Evolutionary conservation across 2,329 filamentous ascomycete genomes (phyloP), one percentile per base, ranked within the genome.

Genomic region (Fusarium domesticum): DNA sequence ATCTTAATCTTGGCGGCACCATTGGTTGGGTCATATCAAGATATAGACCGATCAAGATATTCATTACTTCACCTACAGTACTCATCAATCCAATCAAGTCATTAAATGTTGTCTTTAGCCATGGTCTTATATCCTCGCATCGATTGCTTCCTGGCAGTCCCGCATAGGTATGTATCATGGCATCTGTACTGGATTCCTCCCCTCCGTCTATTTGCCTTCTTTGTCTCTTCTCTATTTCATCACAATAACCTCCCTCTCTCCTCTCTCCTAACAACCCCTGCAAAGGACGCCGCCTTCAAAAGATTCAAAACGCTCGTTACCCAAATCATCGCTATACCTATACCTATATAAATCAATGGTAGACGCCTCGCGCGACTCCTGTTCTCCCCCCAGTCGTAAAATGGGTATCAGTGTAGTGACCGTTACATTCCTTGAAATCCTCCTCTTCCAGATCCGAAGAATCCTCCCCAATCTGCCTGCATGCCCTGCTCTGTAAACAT

Each of bases 401-500:
- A 48, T 65, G 67, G 67, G 67, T 70, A 70, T 69, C 65, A 67
- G 61, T 61, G 56, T 57, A 54, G 54, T 48, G 53, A 55, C 60
- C 63, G 47, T 57, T 69, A 71, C 65, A 71, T 68, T 48, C 68
- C 68, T 58, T 70, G 69, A 58, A 71, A 71, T 56, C 65, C 64
- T 52, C 68, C 67, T 54, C 68, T 58, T 48, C 69, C 69, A 44
- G 67, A 68, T 39, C 70, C 70, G 58, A 75, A 72, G 53, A 74
- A 70, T 56, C 70, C 68, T 39, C 69, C 69, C 69, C 71, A 76
- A 45, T 75, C 70, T 23, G 68, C 64, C 48, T 68, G 66, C 62
- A 72, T 73, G 46, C 64, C 68, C 49, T 72, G 67, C 43, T 72
- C 67, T 42, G 70, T 70, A 62, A 78, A 70, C 61, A 78, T 73